Base-by-base conservation (phyloP, 164 flowering plant species). In the Houttuynia cordata region DNA sequence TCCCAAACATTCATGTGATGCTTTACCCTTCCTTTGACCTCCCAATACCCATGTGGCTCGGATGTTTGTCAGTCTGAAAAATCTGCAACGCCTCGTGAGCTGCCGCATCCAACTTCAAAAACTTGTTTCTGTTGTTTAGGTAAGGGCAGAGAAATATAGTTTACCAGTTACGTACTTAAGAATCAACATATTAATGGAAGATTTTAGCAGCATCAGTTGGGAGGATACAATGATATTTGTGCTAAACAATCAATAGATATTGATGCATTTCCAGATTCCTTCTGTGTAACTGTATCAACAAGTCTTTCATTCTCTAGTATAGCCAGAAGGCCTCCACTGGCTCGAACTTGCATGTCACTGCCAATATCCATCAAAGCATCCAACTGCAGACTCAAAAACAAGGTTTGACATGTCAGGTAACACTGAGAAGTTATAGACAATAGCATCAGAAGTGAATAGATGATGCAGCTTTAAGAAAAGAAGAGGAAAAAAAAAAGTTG, bases 41-140 rank as follows among this genome's bases (percentile, higher is more conserved):
- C 53, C 99, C 99, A 68, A 93, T 93, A 42, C 99, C 99, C 99
- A 93, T 93, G 69, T 86, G 94, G 74, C 97, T 94, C 54, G 99
- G 96, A 72, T 94, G 99, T 68, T 94, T 94, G 77, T 94, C 99
- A 23, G 72, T 74, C 75, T 91, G 99, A 70, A 91, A 90, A 69
- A 94, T 88, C 74, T 90, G 99, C 71, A 94, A 72, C 58, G 93
- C 87, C 65, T 91, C 97, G 65, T 80, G 83, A 65, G 97, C 91
- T 62, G 91, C 75, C 15, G 95, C 82, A 81, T 94, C 99, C 71
- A 94, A 78, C 76, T 88, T 94, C 64, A 94, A 92, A 71, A 88
- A 94, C n/a, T 80, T 88, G 78, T 83, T 76, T 78, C 99, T 93
- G 47, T 65, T 67, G 56, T 67, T 24, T 53, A 59, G 59, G 77